phyloP scores from a whole-genome alignment of 2,329 filamentous ascomycete genomes.

The Polychaeton citri region DNA sequence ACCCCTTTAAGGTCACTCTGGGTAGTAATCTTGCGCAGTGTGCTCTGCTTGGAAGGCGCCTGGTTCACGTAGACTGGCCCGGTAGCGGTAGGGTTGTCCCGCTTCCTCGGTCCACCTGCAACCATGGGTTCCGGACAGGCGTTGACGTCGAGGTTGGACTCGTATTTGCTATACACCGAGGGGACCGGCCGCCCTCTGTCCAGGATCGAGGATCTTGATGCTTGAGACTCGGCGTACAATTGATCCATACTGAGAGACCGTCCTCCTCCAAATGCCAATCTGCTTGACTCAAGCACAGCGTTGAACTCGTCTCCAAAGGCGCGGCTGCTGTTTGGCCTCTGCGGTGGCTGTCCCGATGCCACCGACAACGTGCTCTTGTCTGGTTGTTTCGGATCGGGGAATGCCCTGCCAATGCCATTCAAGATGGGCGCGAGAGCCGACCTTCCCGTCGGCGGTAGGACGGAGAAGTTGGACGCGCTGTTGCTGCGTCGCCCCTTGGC shows the following conservation, averaged over 20 bases:
- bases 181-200: constrained; percentile 30
- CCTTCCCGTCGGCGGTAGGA: not conserved
- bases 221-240: constrained; percentile 34
- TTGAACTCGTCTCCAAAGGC: constrained; percentile 29
- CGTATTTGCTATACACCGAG: constrained; percentile 27
- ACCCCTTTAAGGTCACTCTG: constrained; percentile 17
- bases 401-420: constrained; percentile 7
- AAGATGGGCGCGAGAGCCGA: constrained; percentile 1
- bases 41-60: constrained; percentile 12
- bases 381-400: constrained; percentile 6
- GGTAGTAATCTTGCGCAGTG: constrained; percentile 18
- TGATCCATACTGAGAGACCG: constrained; percentile 67
- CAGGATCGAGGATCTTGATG: constrained; percentile 27
- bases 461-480: constrained; percentile 56
- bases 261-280: constrained; percentile 33
- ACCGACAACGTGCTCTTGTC: not conserved
- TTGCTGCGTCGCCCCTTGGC: constrained; percentile 54
- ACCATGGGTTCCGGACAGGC: constrained; percentile 78
- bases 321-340: constrained; percentile 5
- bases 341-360: not conserved
- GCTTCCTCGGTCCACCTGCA: constrained; percentile 59
- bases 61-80: constrained; percentile 21
- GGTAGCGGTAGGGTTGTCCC: constrained; percentile 25
- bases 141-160: constrained; percentile 45
- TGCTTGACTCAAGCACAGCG: constrained; percentile 44